These are phyloP conservation scores for Staphylotrichum longicolle DNA, from an alignment of 495 filamentous ascomycete species.

Conservation along the genomic window DNA sequence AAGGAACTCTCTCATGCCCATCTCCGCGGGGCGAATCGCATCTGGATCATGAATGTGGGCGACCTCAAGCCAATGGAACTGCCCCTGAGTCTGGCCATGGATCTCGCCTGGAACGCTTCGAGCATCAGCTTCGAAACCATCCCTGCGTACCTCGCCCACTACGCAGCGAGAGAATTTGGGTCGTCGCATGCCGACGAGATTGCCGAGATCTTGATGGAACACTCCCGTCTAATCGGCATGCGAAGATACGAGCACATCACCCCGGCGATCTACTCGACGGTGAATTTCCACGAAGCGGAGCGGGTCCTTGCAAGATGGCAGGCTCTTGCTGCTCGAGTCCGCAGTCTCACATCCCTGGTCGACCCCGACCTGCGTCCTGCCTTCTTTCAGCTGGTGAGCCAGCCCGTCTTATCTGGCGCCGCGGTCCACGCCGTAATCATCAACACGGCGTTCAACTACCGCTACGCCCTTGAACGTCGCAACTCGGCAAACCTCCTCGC, in stretches of 20 bases:
- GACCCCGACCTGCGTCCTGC: slow-evolving; percentile 39
- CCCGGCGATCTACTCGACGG: slow-evolving; percentile 50
- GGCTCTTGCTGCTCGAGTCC: slow-evolving; percentile 42
- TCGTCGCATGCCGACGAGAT: slow-evolving; percentile 42
- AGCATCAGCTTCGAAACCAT: slow-evolving; percentile 42
- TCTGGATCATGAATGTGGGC: slow-evolving; percentile 68
- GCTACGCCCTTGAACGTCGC: slow-evolving; percentile 55
- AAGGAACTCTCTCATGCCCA: slow-evolving; percentile 38
- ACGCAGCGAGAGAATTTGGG: slow-evolving; percentile 50
- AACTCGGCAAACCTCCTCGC: slow-evolving; percentile 57
- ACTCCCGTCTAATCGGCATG: slow-evolving; percentile 52
- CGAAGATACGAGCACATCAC: slow-evolving; percentile 56
- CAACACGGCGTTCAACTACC: slow-evolving; percentile 45
- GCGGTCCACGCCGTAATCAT: slow-evolving; percentile 53
- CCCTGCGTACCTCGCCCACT: slow-evolving; percentile 25
- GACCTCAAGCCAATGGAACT: slow-evolving; percentile 58
- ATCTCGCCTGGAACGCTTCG: slow-evolving; percentile 55
- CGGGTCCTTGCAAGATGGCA: slow-evolving; percentile 53
- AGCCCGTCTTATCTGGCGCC: slow-evolving; percentile 55
- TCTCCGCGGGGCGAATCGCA: slow-evolving; percentile 50
- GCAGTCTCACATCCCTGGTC: slow-evolving; percentile 45
- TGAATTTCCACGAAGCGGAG: slow-evolving; percentile 63
- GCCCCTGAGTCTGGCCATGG: slow-evolving; percentile 39
- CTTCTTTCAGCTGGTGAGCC: slow-evolving; percentile 61
- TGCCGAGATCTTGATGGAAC: slow-evolving; percentile 51